These are phyloP conservation scores for Phylloporus scabripes DNA, from an alignment of 768 basidiomycete genomes.

Conservation along the genomic window DNA sequence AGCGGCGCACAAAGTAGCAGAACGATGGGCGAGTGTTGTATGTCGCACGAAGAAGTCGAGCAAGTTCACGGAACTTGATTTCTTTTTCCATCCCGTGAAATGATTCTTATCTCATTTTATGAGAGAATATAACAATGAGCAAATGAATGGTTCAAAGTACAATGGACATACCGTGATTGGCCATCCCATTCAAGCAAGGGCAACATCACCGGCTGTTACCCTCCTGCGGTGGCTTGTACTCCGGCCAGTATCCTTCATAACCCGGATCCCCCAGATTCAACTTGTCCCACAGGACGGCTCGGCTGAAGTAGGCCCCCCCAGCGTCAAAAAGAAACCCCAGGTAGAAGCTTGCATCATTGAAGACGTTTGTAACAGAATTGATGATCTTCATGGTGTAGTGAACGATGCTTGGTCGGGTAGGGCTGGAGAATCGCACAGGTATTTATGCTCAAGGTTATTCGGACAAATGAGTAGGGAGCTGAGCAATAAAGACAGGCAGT, in stretches of 20 bases:
- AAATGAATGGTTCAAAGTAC: conserved; percentile 15
- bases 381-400: conserved; percentile 7
- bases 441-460: not conserved
- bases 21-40: conserved; percentile 69
- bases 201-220: conserved; percentile 68
- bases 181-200: conserved; percentile 71
- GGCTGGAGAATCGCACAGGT: not conserved
- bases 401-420: not conserved
- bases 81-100: not conserved
- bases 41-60: conserved; percentile 38
- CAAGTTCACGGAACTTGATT: conserved; percentile 21
- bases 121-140: too few species aligned
- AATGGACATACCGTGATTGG: conserved; percentile 66
- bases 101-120: not conserved
- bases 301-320: conserved; percentile 9
- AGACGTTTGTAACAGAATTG: not conserved
- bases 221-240: conserved; percentile 50
- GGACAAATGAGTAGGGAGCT: too few species aligned
- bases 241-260: conserved; percentile 60
- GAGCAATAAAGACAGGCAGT: not conserved
- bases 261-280: conserved; percentile 41
- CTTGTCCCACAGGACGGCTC: conserved; percentile 41
- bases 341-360: not conserved
- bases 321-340: conserved; percentile 13
- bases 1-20: conserved; percentile 57